These are phyloP conservation scores for Schwanniomyces vanrijiae DNA, from an alignment of 805 yeast species.

Conservation along the genomic window DNA sequence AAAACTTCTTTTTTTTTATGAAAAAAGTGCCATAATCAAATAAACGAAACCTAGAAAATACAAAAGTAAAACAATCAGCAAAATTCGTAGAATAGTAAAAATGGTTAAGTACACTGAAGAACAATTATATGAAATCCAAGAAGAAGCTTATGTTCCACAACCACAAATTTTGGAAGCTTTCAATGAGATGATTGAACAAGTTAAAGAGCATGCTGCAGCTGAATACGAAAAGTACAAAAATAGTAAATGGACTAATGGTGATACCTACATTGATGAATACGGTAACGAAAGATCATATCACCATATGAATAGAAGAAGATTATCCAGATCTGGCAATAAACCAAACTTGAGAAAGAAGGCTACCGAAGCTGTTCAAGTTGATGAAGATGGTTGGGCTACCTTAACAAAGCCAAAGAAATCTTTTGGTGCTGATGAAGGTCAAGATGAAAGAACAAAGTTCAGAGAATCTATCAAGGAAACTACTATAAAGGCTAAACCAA, in stretches of 20 bases:
- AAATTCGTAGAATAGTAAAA: background rate
- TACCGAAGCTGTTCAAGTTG: conserved; percentile 52
- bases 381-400: conserved; percentile 85
- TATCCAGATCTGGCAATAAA: conserved; percentile 45
- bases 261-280: conserved; percentile 44
- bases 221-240: conserved; percentile 23
- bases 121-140: conserved; percentile 59
- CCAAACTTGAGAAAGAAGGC: conserved; percentile 62
- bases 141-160: conserved; percentile 57
- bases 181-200: conserved; percentile 64
- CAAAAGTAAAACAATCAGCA: background rate
- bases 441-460: conserved; percentile 46
- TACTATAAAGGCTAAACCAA: conserved; percentile 59
- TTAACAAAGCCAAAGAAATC: conserved; percentile 47
- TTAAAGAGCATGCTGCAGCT: conserved; percentile 46
- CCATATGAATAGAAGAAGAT: conserved; percentile 60
- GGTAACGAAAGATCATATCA: conserved; percentile 46
- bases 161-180: conserved; percentile 66
- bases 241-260: conserved; percentile 38
- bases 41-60: background rate
- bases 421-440: conserved; percentile 50
- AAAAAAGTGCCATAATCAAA: background rate
- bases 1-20: background rate
- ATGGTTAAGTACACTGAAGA: conserved; percentile 70
- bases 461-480: conserved; percentile 42